These are phyloP conservation scores for Globisporangium parvum DNA, from an alignment of 352 stramenopile genomes.

Conservation along the genomic window DNA sequence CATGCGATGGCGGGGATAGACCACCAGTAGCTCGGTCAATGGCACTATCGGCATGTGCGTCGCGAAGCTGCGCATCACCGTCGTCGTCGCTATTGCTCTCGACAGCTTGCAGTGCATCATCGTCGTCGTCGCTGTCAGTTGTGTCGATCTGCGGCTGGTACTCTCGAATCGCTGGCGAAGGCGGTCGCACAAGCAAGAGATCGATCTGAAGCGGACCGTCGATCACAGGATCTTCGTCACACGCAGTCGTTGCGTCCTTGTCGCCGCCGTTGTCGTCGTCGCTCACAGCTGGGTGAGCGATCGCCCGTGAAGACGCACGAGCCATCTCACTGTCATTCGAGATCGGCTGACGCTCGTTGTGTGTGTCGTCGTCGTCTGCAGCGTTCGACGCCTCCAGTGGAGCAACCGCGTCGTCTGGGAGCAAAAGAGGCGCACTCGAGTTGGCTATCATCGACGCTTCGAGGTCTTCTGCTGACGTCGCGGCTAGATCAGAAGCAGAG, in stretches of 20 bases:
- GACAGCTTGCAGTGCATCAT: neutral
- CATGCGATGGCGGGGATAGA: no score
- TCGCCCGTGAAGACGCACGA: neutral
- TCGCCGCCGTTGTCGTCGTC: neutral
- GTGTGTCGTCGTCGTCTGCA: neutral
- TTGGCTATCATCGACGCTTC: no score
- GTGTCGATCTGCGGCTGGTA: neutral
- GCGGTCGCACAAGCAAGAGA: neutral
- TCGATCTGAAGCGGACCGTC: neutral
- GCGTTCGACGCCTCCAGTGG: neutral
- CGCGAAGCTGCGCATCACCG: no score
- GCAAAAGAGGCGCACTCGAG: no score
- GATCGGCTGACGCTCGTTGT: neutral
- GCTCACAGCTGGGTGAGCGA: neutral
- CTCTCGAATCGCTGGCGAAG: neutral
- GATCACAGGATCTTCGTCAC: neutral
- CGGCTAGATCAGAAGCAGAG: no score
- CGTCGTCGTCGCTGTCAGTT: constrained; percentile 1
- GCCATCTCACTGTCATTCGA: neutral
- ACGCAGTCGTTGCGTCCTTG: neutral
- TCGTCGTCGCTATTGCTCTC: neutral
- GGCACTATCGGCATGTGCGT: neutral
- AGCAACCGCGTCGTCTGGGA: neutral
- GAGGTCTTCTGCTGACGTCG: no score
- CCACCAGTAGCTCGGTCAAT: neutral